Percentiles rank a stretch among this genome's conserved stretches.
These are phyloP conservation scores for Neonothopanus nambi DNA, from an alignment of 1,284 basidiomycete genomes.

Conservation along the genomic window DNA sequence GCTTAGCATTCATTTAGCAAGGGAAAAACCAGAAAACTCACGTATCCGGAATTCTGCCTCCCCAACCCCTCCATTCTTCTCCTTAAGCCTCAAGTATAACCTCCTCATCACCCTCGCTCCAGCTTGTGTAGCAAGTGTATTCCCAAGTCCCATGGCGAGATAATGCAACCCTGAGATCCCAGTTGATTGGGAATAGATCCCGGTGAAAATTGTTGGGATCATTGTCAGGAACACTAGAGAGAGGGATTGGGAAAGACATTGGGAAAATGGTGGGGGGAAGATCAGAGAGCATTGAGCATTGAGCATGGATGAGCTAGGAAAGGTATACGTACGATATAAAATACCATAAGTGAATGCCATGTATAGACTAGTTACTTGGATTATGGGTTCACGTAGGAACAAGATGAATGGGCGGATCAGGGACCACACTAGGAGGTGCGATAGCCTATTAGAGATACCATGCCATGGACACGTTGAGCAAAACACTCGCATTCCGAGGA, in stretches of 20 bases:
- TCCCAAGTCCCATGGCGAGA: constrained; percentile 12
- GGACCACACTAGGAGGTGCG: constrained; percentile 29
- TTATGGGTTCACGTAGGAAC: constrained; percentile 17
- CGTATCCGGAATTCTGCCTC: constrained; percentile 29
- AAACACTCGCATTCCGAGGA: background rate
- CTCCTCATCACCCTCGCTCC: constrained; percentile 19
- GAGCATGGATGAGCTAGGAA: too few relatives aligned
- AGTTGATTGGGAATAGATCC: constrained; percentile 42
- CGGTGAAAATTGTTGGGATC: constrained; percentile 39
- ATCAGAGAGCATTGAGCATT: background rate
- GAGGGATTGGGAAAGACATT: too few relatives aligned
- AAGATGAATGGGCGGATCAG: constrained; percentile 18
- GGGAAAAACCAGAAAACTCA: background rate
- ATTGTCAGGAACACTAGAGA: constrained; percentile 57
- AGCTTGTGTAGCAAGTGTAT: constrained; percentile 42
- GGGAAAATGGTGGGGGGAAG: background rate
- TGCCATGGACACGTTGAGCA: background rate
- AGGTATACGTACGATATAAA: constrained; percentile 26
- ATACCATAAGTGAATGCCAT: constrained; percentile 20
- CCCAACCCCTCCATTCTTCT: constrained; percentile 43
- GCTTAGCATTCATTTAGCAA: background rate
- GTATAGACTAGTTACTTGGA: constrained; percentile 19
- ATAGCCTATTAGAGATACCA: background rate
- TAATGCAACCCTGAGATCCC: constrained; percentile 38
- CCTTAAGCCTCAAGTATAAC: constrained; percentile 13